Conservation (phyloP, 139 green algal species). For the Eudorina sp. region DNA sequence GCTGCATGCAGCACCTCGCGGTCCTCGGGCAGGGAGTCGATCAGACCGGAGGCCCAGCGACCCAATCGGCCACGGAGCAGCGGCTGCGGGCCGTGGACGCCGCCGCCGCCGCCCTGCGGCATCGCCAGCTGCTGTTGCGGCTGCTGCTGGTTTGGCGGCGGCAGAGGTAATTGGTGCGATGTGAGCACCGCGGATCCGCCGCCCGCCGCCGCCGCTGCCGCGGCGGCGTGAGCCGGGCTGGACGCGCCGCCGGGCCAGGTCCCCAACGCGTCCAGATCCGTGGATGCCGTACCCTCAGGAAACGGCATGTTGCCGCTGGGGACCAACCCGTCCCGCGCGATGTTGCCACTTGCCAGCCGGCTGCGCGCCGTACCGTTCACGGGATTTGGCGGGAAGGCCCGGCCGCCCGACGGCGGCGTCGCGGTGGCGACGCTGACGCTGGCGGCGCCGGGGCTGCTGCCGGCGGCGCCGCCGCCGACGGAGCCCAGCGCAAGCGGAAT, state of each 20-base stretch:
- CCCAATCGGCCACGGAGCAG: background rate
- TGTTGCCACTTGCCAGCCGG: slow-evolving; percentile 25
- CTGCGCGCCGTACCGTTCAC: background rate
- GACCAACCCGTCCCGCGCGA: background rate
- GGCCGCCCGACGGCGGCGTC: background rate
- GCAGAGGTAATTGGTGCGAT: background rate
- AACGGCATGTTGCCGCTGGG: background rate
- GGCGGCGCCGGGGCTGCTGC: background rate
- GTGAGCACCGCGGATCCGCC: too few species aligned
- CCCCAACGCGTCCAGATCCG: slow-evolving; percentile 4
- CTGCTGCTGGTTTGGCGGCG: background rate
- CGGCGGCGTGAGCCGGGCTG: background rate
- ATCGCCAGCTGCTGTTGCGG: background rate
- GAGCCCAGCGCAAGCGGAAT: background rate
- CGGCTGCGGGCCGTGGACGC: background rate
- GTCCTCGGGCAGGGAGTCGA: slow-evolving; percentile 43
- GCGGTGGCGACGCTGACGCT: background rate
- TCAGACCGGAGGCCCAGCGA: background rate
- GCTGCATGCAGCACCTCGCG: background rate
- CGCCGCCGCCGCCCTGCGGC: background rate
- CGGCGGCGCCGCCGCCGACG: background rate
- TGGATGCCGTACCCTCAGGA: background rate
- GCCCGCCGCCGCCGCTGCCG: background rate
- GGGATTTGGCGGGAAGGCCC: background rate
- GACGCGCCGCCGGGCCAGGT: background rate